Evolutionary conservation across 345 rosid genomes (phyloP), one percentile per base, ranked within the genome.

Genomic region (Sonneratia caseolaris): DNA sequence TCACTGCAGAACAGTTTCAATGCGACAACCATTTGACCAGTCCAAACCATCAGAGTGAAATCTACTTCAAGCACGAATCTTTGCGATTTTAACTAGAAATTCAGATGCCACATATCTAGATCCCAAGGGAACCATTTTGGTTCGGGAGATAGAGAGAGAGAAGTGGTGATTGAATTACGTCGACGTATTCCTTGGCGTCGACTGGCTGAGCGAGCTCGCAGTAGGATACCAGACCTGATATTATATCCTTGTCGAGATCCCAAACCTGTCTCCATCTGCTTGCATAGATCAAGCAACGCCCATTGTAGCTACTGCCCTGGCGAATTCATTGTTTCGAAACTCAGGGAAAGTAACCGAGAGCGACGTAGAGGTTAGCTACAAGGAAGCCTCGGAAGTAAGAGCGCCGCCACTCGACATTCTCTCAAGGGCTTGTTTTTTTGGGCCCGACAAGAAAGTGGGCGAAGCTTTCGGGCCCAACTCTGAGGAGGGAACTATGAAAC

Each of bases 121-220:
- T 5, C 61, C 56, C 0, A 12, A 13, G 0, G 45, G 45, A 42
- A 5, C 45, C 5, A 49, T 49, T 8, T 9, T 18, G 19, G 37
- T 3, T 36, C 0, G 18, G 18, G 70, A 24, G 8, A 16, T 38
- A 19, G 15, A 70, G 38, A 53, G 74, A 42, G 48, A 5, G 7
- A 36, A 16, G 68, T 71, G 9, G 55, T 16, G 72, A 66, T 73
- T 66, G 47, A 65, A 61, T 81, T 88, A 94, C 97, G 72, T 91
- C 95, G 73, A 94, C 95, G 76, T 94, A 94, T 73, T 91, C 98
- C 77, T 91, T 90, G 74, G 98, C 97, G 72, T 94, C 98, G 49
- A 86, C 84, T 37, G 97, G 97, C 59, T 85, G 90, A 83, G 97
- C 97, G 37, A 91, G 80, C 48, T 91, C 95, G 80, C 98, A 94